These are phyloP conservation scores for Phtheirospermum japonicum DNA, from an alignment of 257 asterid genomes.

Conservation along the genomic window DNA sequence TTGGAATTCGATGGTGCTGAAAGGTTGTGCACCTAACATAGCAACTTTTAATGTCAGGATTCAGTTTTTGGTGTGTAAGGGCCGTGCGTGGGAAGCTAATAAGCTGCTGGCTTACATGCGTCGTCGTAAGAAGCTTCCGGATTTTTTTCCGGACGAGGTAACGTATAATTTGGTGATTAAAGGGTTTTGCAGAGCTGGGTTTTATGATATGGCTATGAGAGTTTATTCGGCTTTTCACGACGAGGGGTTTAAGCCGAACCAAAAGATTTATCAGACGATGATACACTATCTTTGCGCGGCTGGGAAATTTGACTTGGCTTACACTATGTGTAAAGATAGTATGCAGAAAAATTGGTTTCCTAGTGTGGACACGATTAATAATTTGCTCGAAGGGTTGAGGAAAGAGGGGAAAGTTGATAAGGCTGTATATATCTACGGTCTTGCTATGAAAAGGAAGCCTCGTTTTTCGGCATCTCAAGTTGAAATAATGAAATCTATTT, in stretches of 20 bases:
- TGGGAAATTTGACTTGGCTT: slow-evolving; percentile 51
- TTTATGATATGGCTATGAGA: slow-evolving; percentile 54
- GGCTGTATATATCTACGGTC: slow-evolving; percentile 48
- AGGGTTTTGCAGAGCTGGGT: slow-evolving; percentile 60
- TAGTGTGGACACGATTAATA: slow-evolving; percentile 47
- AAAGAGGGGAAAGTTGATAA: slow-evolving; percentile 40
- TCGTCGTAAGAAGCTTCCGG: slow-evolving; percentile 36
- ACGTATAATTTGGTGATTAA: slow-evolving; percentile 80
- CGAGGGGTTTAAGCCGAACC: slow-evolving; percentile 63
- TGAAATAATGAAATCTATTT: slow-evolving; percentile 41
- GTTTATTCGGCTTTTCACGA: slow-evolving; percentile 49
- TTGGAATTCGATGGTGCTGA: slow-evolving; percentile 74
- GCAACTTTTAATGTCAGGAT: slow-evolving; percentile 79
- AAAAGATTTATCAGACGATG: slow-evolving; percentile 72
- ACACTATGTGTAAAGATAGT: slow-evolving; percentile 56
- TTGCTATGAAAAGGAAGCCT: slow-evolving; percentile 60
- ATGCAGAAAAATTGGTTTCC: slow-evolving; percentile 76
- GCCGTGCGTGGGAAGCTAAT: slow-evolving; percentile 78
- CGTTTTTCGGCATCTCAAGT: slow-evolving; percentile 51
- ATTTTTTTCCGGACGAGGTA: slow-evolving; percentile 58
- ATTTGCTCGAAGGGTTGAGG: slow-evolving; percentile 55
- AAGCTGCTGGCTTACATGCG: slow-evolving; percentile 54
- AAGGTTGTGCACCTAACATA: slow-evolving; percentile 64
- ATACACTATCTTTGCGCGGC: slow-evolving; percentile 63
- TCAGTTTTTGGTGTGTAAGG: slow-evolving; percentile 57